Conservation (phyloP, 2,329 filamentous ascomycete species). For the Raffaelea arxii region DNA sequence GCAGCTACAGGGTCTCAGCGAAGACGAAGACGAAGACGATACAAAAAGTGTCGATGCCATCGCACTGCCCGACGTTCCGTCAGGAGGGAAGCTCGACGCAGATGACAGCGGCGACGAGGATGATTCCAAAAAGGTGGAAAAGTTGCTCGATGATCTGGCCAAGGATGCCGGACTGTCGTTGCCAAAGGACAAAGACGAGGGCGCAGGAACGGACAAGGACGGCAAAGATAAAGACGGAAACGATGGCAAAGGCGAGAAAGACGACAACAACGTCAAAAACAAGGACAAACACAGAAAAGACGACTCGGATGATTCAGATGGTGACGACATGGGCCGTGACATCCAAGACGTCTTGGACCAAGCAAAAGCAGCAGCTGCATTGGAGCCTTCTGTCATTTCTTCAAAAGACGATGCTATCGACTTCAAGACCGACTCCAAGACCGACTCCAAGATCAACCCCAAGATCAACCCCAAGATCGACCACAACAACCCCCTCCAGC, state of each 20-base stretch:
- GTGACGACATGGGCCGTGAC: conserved; percentile 35
- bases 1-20: conserved; percentile 17
- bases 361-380: conserved; percentile 35
- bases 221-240: background rate
- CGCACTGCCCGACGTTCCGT: conserved; percentile 36
- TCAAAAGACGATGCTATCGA: background rate
- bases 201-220: conserved; percentile 6
- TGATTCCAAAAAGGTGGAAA: conserved; percentile 20
- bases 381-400: conserved; percentile 14
- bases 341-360: conserved; percentile 34
- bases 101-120: conserved; percentile 7
- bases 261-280: conserved; percentile 2
- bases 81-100: conserved; percentile 15
- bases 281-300: background rate
- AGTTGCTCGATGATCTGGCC: conserved; percentile 22
- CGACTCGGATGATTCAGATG: conserved; percentile 36
- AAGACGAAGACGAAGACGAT: conserved; percentile 15
- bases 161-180: conserved; percentile 11
- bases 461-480: conserved; percentile 4
- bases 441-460: background rate
- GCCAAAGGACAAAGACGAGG: no score
- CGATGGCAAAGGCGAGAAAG: background rate
- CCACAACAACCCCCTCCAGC: conserved; percentile 21
- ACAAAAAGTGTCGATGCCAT: conserved; percentile 27
- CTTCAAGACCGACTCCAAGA: conserved; percentile 2